Percentiles rank a stretch among this genome's conserved stretches.
These are phyloP conservation scores for Pseudogymnoascus sp. DNA, from an alignment of 2,329 filamentous ascomycete species.

Conservation along the genomic window DNA sequence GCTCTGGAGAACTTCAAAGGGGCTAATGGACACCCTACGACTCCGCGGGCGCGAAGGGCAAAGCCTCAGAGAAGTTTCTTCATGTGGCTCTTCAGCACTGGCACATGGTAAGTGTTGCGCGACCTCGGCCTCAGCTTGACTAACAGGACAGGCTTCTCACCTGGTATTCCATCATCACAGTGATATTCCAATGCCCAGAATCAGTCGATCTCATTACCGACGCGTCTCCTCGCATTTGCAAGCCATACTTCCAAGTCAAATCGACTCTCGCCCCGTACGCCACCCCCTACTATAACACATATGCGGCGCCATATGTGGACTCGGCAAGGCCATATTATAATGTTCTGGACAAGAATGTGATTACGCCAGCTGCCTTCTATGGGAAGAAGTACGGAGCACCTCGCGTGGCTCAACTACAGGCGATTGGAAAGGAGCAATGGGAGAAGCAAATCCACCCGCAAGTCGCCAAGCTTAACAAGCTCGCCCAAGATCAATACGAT, in stretches of 20 bases:
- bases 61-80: conserved; percentile 12
- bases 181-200: conserved; percentile 75
- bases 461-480: conserved; percentile 53
- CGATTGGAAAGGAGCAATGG: conserved; percentile 67
- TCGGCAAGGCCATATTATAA: conserved; percentile 67
- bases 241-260: conserved; percentile 66
- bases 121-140: not conserved
- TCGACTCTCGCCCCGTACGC: conserved; percentile 61
- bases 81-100: conserved; percentile 36
- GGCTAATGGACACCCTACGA: conserved; percentile 32
- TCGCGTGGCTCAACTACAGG: conserved; percentile 56
- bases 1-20: conserved; percentile 26
- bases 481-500: conserved; percentile 60
- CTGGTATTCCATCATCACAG: conserved; percentile 78
- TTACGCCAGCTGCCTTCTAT: conserved; percentile 59
- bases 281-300: conserved; percentile 76
- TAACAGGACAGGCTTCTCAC: conserved; percentile 49
- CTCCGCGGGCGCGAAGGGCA: conserved; percentile 24
- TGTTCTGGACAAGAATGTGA: conserved; percentile 51
- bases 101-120: conserved; percentile 43
- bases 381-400: conserved; percentile 69
- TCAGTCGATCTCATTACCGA: conserved; percentile 59
- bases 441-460: conserved; percentile 68
- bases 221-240: conserved; percentile 69
- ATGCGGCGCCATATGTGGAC: conserved; percentile 76